Evolutionary conservation across 306 rosid genomes (phyloP), one percentile per base, ranked within the genome.

Genomic region (Sophora flavescens): DNA sequence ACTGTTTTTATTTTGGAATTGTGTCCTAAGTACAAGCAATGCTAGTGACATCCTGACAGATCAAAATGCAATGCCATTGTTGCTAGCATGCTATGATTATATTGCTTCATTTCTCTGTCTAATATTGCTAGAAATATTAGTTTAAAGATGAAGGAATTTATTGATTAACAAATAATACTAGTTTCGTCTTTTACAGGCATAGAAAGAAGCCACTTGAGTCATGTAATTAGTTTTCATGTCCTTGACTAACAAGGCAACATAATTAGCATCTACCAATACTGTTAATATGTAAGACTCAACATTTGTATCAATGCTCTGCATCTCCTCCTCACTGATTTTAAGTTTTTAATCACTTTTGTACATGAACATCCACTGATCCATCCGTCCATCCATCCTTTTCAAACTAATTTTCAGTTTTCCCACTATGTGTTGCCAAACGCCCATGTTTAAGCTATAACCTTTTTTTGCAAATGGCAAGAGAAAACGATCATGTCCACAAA

Each of bases 401-500:
- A 61, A 53, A 45, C 78, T 18, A 61, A 60, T 53, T 54, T 58
- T 39, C 72, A 41, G 32, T 71, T 74, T 68, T 81, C 70, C 68
- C 73, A 68, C 63, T 62, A 14, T 5, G 36, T 68, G 50, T 13
- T 54, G 56, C 68, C 17, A 16, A 26, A 12, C 17, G 15, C 70
- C 62, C 59, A 47, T 47, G 56, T 17, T 57, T 67, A 68, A 78
- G 47, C 58, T 65, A 36, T 63, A 61, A 52, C 64, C 13, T 22
- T 68, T 22, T 68, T 81, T 17, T 22, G 41, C 26, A 65, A 26
- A 63, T 76, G 63, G 14, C 68, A 76, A 35, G 9, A 53, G 70
- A 76, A 63, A 76, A 47, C 58, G 52, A 70, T 53, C 61, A 72
- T 28, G 77, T 61, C 70, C 72, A 26, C 75, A 26, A 47, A n/a